These are phyloP conservation scores for Aspergillus funiculosus DNA, from an alignment of 495 filamentous ascomycete genomes.

Conservation along the genomic window DNA sequence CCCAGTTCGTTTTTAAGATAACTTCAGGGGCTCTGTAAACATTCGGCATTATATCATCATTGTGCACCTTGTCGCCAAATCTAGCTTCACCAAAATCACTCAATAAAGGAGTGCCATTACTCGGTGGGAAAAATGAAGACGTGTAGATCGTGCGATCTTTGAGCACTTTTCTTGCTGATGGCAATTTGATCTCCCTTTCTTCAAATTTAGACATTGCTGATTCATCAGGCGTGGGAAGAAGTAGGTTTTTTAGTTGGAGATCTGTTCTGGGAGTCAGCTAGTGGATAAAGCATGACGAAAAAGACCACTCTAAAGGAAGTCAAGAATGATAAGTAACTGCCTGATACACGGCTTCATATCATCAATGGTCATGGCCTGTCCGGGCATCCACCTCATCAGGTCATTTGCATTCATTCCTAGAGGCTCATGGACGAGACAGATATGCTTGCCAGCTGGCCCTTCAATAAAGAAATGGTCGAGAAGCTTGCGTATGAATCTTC, in stretches of 20 bases:
- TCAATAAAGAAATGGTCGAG: conserved; percentile 1
- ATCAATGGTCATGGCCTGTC: conserved; percentile 15
- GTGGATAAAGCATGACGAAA: no score
- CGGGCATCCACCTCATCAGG: conserved; percentile 3
- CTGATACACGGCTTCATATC: conserved; percentile 19
- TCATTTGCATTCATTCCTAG: conserved; percentile 14
- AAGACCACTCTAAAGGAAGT: conserved; percentile 39
- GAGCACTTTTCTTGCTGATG: conserved; percentile 19
- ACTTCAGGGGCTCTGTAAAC: conserved; percentile 31
- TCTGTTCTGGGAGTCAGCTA: no score
- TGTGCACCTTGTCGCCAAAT: conserved; percentile 22
- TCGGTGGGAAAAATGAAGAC: conserved; percentile 1
- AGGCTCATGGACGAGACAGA: conserved; percentile 30
- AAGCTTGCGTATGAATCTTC: background rate
- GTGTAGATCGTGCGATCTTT: conserved; percentile 23
- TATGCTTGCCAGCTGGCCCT: conserved; percentile 25
- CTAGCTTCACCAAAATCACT: conserved; percentile 28
- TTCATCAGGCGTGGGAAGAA: no score
- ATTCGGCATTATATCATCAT: conserved; percentile 17
- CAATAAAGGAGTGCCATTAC: conserved; percentile 17
- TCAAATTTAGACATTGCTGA: no score
- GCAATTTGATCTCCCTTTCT: conserved; percentile 10
- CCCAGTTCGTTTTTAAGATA: conserved; percentile 32
- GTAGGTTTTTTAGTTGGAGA: no score
- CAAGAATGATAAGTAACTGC: conserved; percentile 29